These are phyloP conservation scores for Penicillium malachiteum DNA, from an alignment of 495 filamentous ascomycete species.

Conservation along the genomic window DNA sequence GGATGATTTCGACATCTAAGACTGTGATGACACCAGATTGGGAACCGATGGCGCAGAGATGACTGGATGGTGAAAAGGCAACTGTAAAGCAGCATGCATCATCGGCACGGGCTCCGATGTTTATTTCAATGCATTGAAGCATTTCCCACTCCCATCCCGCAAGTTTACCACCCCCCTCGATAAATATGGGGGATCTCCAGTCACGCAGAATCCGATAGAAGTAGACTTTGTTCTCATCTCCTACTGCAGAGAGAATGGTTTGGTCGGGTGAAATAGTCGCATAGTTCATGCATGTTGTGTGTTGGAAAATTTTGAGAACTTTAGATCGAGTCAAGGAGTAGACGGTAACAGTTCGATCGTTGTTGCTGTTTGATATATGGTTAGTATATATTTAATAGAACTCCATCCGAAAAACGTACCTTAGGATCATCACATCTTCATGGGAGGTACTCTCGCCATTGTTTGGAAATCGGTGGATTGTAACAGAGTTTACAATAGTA, in stretches of 20 bases:
- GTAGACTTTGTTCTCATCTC: slow-evolving; percentile 80
- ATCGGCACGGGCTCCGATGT: slow-evolving; percentile 34
- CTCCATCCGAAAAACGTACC: slow-evolving; percentile 36
- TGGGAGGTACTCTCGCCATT: slow-evolving; percentile 46
- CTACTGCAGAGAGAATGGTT: slow-evolving; percentile 73
- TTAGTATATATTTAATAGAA: background rate
- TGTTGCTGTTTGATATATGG: slow-evolving; percentile 58
- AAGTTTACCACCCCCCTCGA: slow-evolving; percentile 43
- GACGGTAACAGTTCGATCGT: slow-evolving; percentile 81
- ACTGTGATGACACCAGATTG: slow-evolving; percentile 70
- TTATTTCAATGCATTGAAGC: slow-evolving; percentile 36
- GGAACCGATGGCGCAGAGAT: slow-evolving; percentile 67
- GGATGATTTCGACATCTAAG: slow-evolving; percentile 57
- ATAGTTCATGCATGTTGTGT: slow-evolving; percentile 84
- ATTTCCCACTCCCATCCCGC: slow-evolving; percentile 40
- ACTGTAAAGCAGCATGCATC: slow-evolving; percentile 64
- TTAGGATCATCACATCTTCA: slow-evolving; percentile 65
- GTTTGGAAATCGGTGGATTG: slow-evolving; percentile 59
- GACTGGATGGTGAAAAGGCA: slow-evolving; percentile 68
- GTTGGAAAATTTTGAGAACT: slow-evolving; percentile 64
- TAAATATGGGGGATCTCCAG: slow-evolving; percentile 39
- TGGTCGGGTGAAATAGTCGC: slow-evolving; percentile 90
- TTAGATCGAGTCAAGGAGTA: slow-evolving; percentile 66
- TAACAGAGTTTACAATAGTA: slow-evolving; percentile 69
- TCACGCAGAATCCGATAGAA: slow-evolving; percentile 61